Conservation (phyloP, 1,284 basidiomycete species). For the Marasmius tenuissimus region DNA sequence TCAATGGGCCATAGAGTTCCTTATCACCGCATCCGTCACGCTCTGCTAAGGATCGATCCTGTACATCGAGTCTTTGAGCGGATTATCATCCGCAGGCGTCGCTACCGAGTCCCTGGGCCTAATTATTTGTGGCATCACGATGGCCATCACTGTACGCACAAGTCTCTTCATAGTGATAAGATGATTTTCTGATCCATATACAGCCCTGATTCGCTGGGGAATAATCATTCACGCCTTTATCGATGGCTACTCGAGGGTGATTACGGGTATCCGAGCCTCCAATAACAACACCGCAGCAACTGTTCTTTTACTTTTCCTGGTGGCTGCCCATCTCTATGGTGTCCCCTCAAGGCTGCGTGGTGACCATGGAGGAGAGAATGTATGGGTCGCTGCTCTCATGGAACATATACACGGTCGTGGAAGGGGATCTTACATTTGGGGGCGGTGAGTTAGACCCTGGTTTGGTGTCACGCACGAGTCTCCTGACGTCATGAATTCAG, state of each 20-base stretch:
- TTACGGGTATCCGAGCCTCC: slow-evolving; percentile 5
- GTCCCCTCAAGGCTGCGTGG: slow-evolving; percentile 24
- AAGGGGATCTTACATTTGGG: slow-evolving; percentile 26
- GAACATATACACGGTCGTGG: slow-evolving; percentile 15
- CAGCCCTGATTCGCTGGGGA: slow-evolving; percentile 10
- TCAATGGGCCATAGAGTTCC: slow-evolving; percentile 9
- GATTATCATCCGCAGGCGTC: slow-evolving; percentile 6
- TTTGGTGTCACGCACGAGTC: too few species aligned
- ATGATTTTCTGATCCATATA: too few species aligned
- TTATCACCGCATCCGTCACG: slow-evolving; percentile 6
- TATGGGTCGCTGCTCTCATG: slow-evolving; percentile 22
- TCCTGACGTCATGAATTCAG: neutral
- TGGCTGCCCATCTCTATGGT: slow-evolving; percentile 15
- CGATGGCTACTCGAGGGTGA: slow-evolving; percentile 9
- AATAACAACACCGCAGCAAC: slow-evolving; percentile 16
- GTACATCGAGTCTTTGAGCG: slow-evolving; percentile 14
- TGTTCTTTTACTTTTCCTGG: slow-evolving; percentile 24
- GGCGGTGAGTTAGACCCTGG: slow-evolving; percentile 17
- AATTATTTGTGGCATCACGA: slow-evolving; percentile 19
- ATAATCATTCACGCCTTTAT: slow-evolving; percentile 13
- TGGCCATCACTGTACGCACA: slow-evolving; percentile 13
- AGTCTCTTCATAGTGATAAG: too few species aligned
- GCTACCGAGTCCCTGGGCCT: slow-evolving; percentile 13
- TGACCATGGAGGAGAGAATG: slow-evolving; percentile 28
- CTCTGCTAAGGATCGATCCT: slow-evolving; percentile 13